These are phyloP conservation scores for Excoecaria cochinchinensis DNA, from an alignment of 345 rosid species.

Conservation along the genomic window DNA sequence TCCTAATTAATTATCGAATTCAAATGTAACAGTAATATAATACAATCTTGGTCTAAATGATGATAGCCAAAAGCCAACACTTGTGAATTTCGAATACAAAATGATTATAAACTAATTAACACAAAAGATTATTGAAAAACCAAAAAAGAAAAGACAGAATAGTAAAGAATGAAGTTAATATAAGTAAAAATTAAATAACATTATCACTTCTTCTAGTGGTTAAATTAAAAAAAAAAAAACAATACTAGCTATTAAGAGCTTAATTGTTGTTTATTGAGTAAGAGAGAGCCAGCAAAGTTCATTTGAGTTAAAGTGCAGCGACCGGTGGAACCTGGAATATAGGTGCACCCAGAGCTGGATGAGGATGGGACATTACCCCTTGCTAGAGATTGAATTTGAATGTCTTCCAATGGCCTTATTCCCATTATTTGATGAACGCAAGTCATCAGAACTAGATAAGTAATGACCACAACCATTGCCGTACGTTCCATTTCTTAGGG, in stretches of 20 bases:
- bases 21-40: no score
- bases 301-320: slow-evolving; percentile 30
- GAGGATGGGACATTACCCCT: slow-evolving; percentile 41
- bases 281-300: slow-evolving; percentile 24
- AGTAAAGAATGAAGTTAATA: not conserved
- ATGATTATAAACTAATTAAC: no score
- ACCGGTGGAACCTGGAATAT: slow-evolving; percentile 34
- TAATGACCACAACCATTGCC: not conserved
- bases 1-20: no score
- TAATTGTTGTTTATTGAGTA: slow-evolving; percentile 2
- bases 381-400: slow-evolving; percentile 32
- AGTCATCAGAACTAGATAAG: slow-evolving; percentile 1
- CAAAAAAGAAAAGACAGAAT: not conserved
- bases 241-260: slow-evolving; percentile 1
- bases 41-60: no score
- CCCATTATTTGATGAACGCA: slow-evolving; percentile 17
- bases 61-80: no score
- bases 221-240: not conserved
- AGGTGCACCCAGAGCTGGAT: slow-evolving; percentile 32
- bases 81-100: no score
- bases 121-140: not conserved
- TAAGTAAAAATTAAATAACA: not conserved
- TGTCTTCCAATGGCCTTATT: slow-evolving; percentile 28
- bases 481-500: not conserved
- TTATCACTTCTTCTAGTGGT: not conserved